Evolutionary conservation across 345 rosid genomes (phyloP).

Genomic region (Sonneratia caseolaris): DNA sequence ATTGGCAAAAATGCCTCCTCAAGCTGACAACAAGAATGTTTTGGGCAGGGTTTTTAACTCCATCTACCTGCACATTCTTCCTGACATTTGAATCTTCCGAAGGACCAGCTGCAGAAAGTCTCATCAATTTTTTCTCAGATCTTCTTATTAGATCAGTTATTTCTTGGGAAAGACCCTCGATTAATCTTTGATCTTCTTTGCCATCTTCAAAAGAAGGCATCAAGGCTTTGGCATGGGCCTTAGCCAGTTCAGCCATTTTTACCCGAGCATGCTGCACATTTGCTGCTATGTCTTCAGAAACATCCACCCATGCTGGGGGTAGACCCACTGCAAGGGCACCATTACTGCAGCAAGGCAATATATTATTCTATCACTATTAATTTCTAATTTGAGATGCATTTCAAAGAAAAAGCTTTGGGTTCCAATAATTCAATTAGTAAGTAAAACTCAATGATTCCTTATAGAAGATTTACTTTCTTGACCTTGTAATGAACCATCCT

Average conservation of each 20-base stretch:
- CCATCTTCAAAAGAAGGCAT: slow-evolving; percentile 99
- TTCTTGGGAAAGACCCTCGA: slow-evolving; percentile 83
- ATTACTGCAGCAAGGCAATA: slow-evolving; percentile 43
- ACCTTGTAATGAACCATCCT: neutral
- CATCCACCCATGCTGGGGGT: slow-evolving; percentile 85
- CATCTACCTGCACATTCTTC: slow-evolving; percentile 81
- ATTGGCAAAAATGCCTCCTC: no score
- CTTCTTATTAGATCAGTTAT: slow-evolving; percentile 65
- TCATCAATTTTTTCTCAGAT: slow-evolving; percentile 74
- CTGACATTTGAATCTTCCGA: slow-evolving; percentile 91
- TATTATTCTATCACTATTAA: neutral
- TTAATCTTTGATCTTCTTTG: slow-evolving; percentile 79
- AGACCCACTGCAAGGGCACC: slow-evolving; percentile 70
- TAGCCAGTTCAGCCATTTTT: slow-evolving; percentile 78
- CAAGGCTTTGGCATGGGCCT: slow-evolving; percentile 86
- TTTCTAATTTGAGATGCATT: neutral
- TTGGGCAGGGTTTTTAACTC: no score
- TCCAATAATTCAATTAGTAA: neutral
- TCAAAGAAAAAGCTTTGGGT: neutral
- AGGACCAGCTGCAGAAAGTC: slow-evolving; percentile 60
- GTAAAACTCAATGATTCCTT: neutral
- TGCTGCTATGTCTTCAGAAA: slow-evolving; percentile 81
- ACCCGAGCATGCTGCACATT: slow-evolving; percentile 63
- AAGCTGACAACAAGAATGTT: neutral
- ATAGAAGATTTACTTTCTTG: neutral